Evolutionary conservation across 179 eudicot species (phyloP), one percentile per base, ranked within the genome.

Genomic region (Silene coronaria): DNA sequence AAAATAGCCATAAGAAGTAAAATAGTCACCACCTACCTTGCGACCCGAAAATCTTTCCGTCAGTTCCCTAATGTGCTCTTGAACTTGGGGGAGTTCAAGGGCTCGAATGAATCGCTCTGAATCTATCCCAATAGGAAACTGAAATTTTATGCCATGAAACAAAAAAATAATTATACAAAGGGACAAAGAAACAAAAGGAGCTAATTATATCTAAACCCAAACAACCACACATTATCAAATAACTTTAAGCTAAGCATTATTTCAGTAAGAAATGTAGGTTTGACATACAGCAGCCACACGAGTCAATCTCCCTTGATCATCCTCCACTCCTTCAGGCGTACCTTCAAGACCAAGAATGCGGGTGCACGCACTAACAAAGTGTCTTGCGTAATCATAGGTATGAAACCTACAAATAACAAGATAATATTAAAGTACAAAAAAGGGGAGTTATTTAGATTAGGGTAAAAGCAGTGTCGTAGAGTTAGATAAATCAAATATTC

Each of bases 321-420:
- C 88, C 79, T 85, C 98, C 38, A 94, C 98, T 77, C 99, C 99
- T 87, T 95, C 99, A 51, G 99, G 99, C 73, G 97, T 95, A 79
- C 99, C 99, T 86, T 95, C 99, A 77, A 95, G 91, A 75, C 91
- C 99, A 81, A 95, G 93, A 74, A 95, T 95, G 77, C 99, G 97
- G 79, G 99, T 95, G 73, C 99, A 95, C 55, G 99, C 97, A 88
- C 99, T 95, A 23, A 95, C 96, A 79, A 95, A 95, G 83, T 95
- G 99, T 86, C 99, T 89, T 58, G 97, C 99, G 82, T 95, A 95
- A 71, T 95, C 99, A 79, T 95, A 95, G 28, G 99, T 95, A 81
- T 95, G 99, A 77, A 95, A 95, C 28, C 99, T 95, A 87, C 80
- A 79, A 53, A 24, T 62, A 63, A 70, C 16, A 66, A 72, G 65